phyloP scores from a whole-genome alignment of 148 eudicot species.

The Gaultheria prostrata region DNA sequence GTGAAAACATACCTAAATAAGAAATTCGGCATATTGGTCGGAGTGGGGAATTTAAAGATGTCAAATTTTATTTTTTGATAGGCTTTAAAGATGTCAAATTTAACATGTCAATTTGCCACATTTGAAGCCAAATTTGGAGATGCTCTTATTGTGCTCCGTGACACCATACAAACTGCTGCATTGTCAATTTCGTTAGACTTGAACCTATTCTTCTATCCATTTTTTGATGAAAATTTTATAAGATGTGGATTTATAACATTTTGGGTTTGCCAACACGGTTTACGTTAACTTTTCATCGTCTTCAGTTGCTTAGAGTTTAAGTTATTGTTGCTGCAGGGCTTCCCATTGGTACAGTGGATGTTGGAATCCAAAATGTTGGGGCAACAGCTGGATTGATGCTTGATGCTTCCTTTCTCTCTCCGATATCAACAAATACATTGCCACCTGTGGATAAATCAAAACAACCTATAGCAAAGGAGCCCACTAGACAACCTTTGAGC shows the following conservation, averaged over 20 bases:
- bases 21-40: too few species aligned
- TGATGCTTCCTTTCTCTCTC: slow-evolving; percentile 34
- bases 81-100: too few species aligned
- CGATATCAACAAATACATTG: slow-evolving; percentile 39
- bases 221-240: neutral
- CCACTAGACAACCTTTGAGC: neutral
- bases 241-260: neutral
- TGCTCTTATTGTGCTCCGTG: neutral
- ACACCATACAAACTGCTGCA: neutral
- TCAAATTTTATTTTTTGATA: too few species aligned
- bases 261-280: neutral
- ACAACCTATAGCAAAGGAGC: neutral
- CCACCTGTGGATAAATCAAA: neutral
- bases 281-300: neutral
- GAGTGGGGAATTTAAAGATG: too few species aligned
- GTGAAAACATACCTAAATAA: too few species aligned
- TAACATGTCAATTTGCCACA: too few species aligned
- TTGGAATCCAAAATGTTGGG: slow-evolving; percentile 23
- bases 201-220: neutral
- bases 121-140: too few species aligned
- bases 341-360: slow-evolving; percentile 13
- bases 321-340: slow-evolving; percentile 19
- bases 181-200: neutral
- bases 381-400: slow-evolving; percentile 33
- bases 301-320: slow-evolving; percentile 4